Evolutionary conservation across 768 basidiomycete species (phyloP).

Genomic region (Gautieria morchelliformis): DNA sequence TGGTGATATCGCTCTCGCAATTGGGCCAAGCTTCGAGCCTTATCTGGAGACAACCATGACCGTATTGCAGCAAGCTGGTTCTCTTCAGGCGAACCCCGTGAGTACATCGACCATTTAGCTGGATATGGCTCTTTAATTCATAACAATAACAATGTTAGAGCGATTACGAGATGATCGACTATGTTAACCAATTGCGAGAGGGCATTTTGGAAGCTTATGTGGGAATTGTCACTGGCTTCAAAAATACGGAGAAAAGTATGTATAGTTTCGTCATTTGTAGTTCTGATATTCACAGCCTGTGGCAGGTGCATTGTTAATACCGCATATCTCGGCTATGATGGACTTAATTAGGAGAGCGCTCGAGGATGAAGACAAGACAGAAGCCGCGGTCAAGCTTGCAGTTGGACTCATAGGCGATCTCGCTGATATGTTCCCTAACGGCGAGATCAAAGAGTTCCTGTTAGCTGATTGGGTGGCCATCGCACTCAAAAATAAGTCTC

Average conservation of each 20-base stretch:
- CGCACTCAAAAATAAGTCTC: conserved; percentile 63
- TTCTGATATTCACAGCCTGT: conserved; percentile 15
- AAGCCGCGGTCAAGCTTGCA: conserved; percentile 60
- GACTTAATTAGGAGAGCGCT: conserved; percentile 73
- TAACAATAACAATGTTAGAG: conserved; percentile 32
- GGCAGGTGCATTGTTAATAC: conserved; percentile 45
- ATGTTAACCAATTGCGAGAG: conserved; percentile 81
- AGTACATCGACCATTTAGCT: conserved; percentile 18
- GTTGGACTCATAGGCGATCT: conserved; percentile 91
- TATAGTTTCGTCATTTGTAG: conserved; percentile 7
- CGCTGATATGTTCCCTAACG: conserved; percentile 76
- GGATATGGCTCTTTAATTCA: conserved; percentile 7
- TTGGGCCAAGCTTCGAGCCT: conserved; percentile 78
- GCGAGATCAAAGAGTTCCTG: conserved; percentile 71
- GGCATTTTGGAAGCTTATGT: conserved; percentile 96
- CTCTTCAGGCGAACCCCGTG: conserved; percentile 80
- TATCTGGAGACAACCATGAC: conserved; percentile 86
- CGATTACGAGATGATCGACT: conserved; percentile 87
- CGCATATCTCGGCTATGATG: conserved; percentile 65
- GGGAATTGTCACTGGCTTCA: conserved; percentile 85
- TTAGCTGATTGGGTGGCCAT: conserved; percentile 70
- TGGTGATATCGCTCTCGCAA: conserved; percentile 91
- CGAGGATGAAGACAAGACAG: conserved; percentile 75
- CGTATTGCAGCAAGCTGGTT: conserved; percentile 85
- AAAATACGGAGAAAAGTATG: conserved; percentile 71